phyloP scores from a whole-genome alignment of 2,329 filamentous ascomycete genomes.

The Aspergillus sp. region DNA sequence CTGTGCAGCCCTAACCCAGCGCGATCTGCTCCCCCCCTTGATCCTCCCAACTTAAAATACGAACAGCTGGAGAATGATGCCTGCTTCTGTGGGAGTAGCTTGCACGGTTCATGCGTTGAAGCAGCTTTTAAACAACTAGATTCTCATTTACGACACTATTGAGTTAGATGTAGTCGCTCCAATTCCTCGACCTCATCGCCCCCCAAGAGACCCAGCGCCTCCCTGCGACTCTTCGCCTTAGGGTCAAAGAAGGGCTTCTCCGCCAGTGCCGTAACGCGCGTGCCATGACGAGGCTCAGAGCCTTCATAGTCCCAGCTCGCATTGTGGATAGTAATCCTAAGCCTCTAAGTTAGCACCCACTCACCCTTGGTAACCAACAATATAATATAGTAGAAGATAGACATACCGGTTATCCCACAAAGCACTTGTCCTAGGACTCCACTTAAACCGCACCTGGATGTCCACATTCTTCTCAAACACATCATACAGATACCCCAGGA shows the following conservation, averaged over 20 bases:
- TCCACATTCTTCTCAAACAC: constrained; percentile 70
- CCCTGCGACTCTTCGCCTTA: constrained; percentile 63
- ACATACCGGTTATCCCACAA: constrained; percentile 68
- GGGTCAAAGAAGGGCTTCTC: constrained; percentile 70
- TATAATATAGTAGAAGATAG: too few relatives aligned
- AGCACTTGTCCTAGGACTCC: constrained; percentile 66
- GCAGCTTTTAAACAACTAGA: too few relatives aligned
- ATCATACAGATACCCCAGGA: constrained; percentile 66
- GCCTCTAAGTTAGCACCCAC: not conserved
- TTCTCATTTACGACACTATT: not conserved
- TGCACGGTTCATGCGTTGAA: too few relatives aligned
- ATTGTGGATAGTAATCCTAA: constrained; percentile 70
- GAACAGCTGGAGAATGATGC: too few relatives aligned
- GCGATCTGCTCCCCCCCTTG: too few relatives aligned
- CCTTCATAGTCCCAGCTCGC: constrained; percentile 73
- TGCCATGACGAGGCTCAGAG: constrained; percentile 67
- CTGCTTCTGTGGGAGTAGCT: too few relatives aligned
- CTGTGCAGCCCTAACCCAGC: too few relatives aligned
- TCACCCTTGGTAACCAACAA: too few relatives aligned
- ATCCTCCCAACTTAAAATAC: too few relatives aligned
- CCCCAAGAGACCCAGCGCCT: constrained; percentile 65
- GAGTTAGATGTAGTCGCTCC: not conserved
- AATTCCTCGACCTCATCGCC: constrained; percentile 48
- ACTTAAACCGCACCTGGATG: constrained; percentile 70
- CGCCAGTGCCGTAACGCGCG: constrained; percentile 67